These are phyloP conservation scores for Aspergillus mulundensis DNA, from an alignment of 495 filamentous ascomycete species.

Conservation along the genomic window DNA sequence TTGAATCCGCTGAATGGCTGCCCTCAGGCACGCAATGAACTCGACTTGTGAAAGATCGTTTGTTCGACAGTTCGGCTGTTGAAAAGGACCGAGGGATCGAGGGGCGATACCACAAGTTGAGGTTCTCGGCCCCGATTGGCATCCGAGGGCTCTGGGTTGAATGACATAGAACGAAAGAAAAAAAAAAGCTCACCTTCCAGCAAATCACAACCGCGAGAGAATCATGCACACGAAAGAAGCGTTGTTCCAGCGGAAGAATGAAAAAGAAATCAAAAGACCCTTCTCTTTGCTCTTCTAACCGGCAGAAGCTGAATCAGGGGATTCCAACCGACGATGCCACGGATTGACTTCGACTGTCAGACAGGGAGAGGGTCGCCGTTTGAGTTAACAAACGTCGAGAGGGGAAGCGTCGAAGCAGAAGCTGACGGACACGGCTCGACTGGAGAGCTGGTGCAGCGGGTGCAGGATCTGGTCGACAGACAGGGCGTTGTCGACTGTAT, in stretches of 20 bases:
- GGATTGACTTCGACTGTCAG: slow-evolving; percentile 35
- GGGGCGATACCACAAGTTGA: background rate
- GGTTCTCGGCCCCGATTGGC: slow-evolving; percentile 1
- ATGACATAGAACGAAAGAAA: slow-evolving; percentile 10
- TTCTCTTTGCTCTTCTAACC: slow-evolving; percentile 45
- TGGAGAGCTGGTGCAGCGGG: slow-evolving; percentile 36
- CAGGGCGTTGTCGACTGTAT: slow-evolving; percentile 28
- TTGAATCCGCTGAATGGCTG: slow-evolving; percentile 7
- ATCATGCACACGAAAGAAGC: slow-evolving; percentile 25
- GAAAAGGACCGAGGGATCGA: background rate
- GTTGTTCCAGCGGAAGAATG: slow-evolving; percentile 14
- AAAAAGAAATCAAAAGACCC: slow-evolving; percentile 29
- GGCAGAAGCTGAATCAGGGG: slow-evolving; percentile 44
- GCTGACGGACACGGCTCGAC: slow-evolving; percentile 45
- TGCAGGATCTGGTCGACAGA: slow-evolving; percentile 33
- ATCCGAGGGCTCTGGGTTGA: slow-evolving; percentile 12
- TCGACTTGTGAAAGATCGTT: background rate
- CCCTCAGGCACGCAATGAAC: background rate
- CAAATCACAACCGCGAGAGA: slow-evolving; percentile 29
- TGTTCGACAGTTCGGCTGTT: background rate
- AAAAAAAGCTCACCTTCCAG: slow-evolving; percentile 32
- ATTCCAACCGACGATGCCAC: slow-evolving; percentile 33
- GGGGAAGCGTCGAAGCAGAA: slow-evolving; percentile 37
- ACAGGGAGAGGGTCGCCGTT: slow-evolving; percentile 36
- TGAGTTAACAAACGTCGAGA: slow-evolving; percentile 49